Evolutionary conservation across 495 filamentous ascomycete genomes (phyloP), one percentile per base, ranked within the genome.

Genomic region (Neurospora sp.): DNA sequence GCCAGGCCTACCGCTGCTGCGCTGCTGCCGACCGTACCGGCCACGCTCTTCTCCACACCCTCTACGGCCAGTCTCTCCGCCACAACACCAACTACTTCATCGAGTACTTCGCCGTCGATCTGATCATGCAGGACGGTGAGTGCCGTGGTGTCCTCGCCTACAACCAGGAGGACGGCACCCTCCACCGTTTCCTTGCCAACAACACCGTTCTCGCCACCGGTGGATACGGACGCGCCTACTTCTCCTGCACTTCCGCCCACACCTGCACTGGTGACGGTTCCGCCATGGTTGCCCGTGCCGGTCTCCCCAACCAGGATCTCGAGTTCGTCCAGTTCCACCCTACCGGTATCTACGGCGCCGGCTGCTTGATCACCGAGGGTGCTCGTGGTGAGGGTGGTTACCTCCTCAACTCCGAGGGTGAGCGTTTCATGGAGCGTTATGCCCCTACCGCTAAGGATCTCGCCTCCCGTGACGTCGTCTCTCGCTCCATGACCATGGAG

Each of bases 291-390:
- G 92, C 96, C 76, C 93, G 96, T 83, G 96, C 96, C 72, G 96
- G 96, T 81, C 92, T 99, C 41, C 96, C 96, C 72, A 97, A 97
- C 87, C 96, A 99, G 86, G 96, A 99, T 89, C 88, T 99, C 79
- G 96, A 99, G 84, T 99, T 99, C 85, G 96, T 99, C 76, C 96
- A 99, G 86, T 99, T 99, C 90, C 96, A 99, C 84, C 96, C 96
- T 35, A 97, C 96, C 71, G 96, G 96, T 86, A 99, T 99, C 85
- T 99, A 99, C 84, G 96, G 96, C 82, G 96, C 96, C 76, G 96
- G 96, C 76, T 97, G 95, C 84, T 84, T 99, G 88, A 99, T 99
- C 81, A 99, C 96, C 48, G 95, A 99, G 85, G 96, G 96, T 77
- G 93, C 96, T 77, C 93, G 96, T 87, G 96, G 96, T 84, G 96